phyloP scores from a whole-genome alignment of 1,284 basidiomycete genomes.

The Kwoniella shivajii region DNA sequence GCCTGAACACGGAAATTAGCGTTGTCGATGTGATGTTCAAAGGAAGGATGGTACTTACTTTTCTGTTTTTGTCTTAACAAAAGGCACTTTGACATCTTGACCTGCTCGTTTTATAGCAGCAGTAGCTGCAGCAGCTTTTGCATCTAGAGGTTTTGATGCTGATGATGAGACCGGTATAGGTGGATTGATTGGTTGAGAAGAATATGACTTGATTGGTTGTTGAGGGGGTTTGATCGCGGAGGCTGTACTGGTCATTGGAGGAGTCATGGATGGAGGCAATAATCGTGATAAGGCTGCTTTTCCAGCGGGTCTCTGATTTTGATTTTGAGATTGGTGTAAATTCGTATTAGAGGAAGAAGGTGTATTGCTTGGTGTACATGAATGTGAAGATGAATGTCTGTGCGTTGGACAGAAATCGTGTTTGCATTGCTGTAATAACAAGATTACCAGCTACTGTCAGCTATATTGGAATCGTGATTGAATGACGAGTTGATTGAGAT shows the following conservation, averaged over 20 bases:
- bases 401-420: constrained; percentile 48
- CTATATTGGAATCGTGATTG: background rate
- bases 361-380: constrained; percentile 29
- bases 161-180: background rate
- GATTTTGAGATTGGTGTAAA: constrained; percentile 15
- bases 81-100: constrained; percentile 51
- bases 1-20: constrained; percentile 27
- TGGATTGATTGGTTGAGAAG: constrained; percentile 1
- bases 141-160: constrained; percentile 31
- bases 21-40: background rate
- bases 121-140: constrained; percentile 46
- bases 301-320: constrained; percentile 18
- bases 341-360: constrained; percentile 22
- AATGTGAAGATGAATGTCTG: constrained; percentile 38
- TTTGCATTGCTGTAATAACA: constrained; percentile 37
- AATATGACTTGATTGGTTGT: background rate
- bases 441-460: background rate
- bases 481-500: background rate
- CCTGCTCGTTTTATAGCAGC: constrained; percentile 49
- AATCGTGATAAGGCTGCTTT: constrained; percentile 41
- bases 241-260: background rate
- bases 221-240: constrained; percentile 11
- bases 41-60: constrained; percentile 36
- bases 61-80: constrained; percentile 50
- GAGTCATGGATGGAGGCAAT: constrained; percentile 22